Base-by-base conservation (phyloP, 2,329 filamentous ascomycete species). In the Hypoxylon sp. region DNA sequence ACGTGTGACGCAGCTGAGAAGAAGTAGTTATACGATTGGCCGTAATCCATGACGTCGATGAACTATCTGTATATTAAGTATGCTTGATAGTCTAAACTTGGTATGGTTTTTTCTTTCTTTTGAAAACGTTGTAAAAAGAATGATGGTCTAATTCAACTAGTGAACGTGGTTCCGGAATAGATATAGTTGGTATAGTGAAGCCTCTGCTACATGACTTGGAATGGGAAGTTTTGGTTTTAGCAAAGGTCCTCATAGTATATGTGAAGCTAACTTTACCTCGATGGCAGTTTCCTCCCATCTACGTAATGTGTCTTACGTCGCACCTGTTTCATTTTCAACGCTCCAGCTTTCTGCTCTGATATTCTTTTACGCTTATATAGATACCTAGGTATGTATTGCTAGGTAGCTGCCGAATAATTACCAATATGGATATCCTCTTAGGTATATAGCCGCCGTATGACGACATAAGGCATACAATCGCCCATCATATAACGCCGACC, bases 31-130 rank as follows among this genome's bases (percentile, higher is more conserved):
- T 55, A 57, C 3, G 64, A 37, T 11, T 64, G 52, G 48, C 31
- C 33, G 29, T 50, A 42, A 39, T 69, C 67, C 62, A 69, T 66
- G 24, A n/a, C 33, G 9, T 50, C n/a, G 54, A 48, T 59, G 31
- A 31, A 14, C 29, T 5, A 31, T 19, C 33, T 11, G 11, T 39
- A 8, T 17, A 10, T 31, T 19, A 19, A 2, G 8, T 31, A 26
- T 51, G 33, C 31, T 42, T 51, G n/a, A 9, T 19, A 22, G 19
- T 6, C 42, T 35, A 13, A 26, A 8, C 9, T 19, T 22, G 8
- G 37, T 13, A 47, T 17, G 5, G 31, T 29, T 17, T 37, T 46
- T 14, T 6, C 8, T 59, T 14, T 52, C 24, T 51, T 24, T 8
- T n/a, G 33, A 14, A 14, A 8, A 5, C 13, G 9, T 6, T 3